Conservation (phyloP, 805 yeast genomes). For the Sungouiozyma ichnusensis region DNA sequence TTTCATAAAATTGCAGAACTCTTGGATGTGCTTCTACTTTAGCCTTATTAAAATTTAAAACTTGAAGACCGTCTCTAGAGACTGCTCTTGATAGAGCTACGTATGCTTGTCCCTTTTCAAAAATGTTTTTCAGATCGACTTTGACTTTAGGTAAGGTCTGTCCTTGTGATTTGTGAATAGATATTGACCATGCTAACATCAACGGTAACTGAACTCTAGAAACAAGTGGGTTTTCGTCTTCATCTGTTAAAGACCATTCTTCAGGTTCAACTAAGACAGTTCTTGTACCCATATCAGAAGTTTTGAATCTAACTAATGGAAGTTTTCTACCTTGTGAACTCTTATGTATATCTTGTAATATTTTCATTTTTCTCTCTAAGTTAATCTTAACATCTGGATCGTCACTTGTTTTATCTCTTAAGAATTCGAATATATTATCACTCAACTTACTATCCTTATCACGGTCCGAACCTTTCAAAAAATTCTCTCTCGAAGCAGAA, state of each 20-base stretch:
- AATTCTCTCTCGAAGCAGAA: conserved; percentile 18
- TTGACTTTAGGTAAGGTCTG: conserved; percentile 68
- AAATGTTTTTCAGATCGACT: conserved; percentile 66
- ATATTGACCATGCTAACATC: conserved; percentile 91
- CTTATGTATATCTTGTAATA: conserved; percentile 34
- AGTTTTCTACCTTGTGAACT: conserved; percentile 38
- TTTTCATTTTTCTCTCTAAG: conserved; percentile 37
- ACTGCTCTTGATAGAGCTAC: conserved; percentile 92
- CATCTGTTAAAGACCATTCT: conserved; percentile 71
- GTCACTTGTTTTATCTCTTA: conserved; percentile 23
- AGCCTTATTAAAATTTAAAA: conserved; percentile 53
- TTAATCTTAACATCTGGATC: conserved; percentile 24
- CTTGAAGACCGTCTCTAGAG: conserved; percentile 71
- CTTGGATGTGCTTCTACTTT: conserved; percentile 60
- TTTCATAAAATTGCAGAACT: conserved; percentile 60
- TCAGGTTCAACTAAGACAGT: conserved; percentile 77
- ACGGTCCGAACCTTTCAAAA: conserved; percentile 9
- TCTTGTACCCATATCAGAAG: conserved; percentile 61
- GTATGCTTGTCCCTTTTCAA: conserved; percentile 92
- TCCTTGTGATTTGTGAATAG: conserved; percentile 94
- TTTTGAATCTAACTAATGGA: conserved; percentile 71
- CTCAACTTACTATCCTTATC: conserved; percentile 23
- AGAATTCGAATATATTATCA: conserved; percentile 41
- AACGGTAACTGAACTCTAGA: conserved; percentile 75
- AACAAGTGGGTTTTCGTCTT: conserved; percentile 54